Evolutionary conservation across 495 filamentous ascomycete genomes (phyloP), one percentile per base, ranked within the genome.

Genomic region (Neurospora sp.): DNA sequence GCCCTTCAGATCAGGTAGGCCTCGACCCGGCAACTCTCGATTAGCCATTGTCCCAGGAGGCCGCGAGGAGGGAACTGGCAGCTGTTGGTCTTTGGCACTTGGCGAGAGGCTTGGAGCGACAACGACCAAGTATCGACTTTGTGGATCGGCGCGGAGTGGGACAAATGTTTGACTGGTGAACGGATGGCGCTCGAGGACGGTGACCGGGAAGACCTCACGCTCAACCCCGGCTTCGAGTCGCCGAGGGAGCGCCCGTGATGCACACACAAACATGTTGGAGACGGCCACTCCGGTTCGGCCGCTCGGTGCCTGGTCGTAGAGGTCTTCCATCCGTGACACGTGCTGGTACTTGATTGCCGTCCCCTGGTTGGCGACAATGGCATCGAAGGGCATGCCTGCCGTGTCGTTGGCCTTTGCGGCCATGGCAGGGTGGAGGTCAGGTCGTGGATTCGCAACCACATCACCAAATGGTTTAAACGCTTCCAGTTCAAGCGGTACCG

Each of bases 131-230:
- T 91, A 96, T 22, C 85, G 81, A 41, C 86, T 82, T 16, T 78
- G 3, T 74, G 74, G 75, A 35, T 84, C 82, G 12, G 92, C 79
- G 71, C 89, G 89, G 20, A 97, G 83, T 0, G 96, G 96, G 46
- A 93, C 87, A 81, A 99, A 98, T 0, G 94, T 96, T 80, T 99
- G 96, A 35, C 92, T 91, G 20, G 96, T 97, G 82, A 88, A 98
- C 0, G 96, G 96, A 79, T 99, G 96, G 31, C 96, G 90, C 80
- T 99, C 96, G 48, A 99, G 89, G 72, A 97, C 89, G 7, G 82
- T 79, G 61, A 97, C 87, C 42, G 89, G 83, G 79, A 97, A 93
- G 6, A 89, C 76, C 38, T 71, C 76, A 20, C 76, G 71, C 42
- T 53, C 46, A 22, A 38, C 27, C 39, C 27, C 35, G 39, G 35